Evolutionary conservation across 345 rosid genomes (phyloP), one percentile per base, ranked within the genome.

Genomic region (Streptanthus diversifolius): DNA sequence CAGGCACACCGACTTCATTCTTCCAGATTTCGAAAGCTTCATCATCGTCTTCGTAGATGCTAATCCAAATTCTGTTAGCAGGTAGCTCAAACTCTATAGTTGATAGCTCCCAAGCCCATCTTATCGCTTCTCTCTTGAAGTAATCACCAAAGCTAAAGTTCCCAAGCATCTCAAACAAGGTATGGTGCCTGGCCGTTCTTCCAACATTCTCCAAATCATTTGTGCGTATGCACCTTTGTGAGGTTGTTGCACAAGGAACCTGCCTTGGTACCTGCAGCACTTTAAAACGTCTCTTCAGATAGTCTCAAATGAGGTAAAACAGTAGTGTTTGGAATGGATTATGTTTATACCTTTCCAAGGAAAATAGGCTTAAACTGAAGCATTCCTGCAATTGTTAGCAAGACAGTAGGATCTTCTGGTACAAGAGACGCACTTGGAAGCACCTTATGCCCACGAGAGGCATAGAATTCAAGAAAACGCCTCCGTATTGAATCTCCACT

Each of bases 71-170:
- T 78, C 90, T 85, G 57, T 87, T 76, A 78, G 73, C 82, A 55
- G 86, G 87, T 74, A 93, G 65, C 21, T 85, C 87, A 81, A 86
- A 87, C 95, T 85, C 96, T 40, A 27, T 58, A 5, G 92, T 91
- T 39, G 98, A 93, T 59, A 93, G 88, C 84, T 93, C 98, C 98
- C 97, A 93, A 19, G 98, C 97, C 96, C 98, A 91, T 68, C 62
- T 80, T 48, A 93, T 89, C 15, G 98, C 98, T 60, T 93, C 97
- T 76, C 78, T 86, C 84, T 91, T 93, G 78, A 93, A 91, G 81
- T 93, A 93, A 79, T 93, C 98, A 49, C 98, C 98, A 30, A 93
- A 91, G 70, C 96, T 91, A 77, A 93, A 93, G 81, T 93, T 93
- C 57, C 98, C 96, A 17, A 93, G 91, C 98, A 93, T 93, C 85